Evolutionary conservation across 2,329 filamentous ascomycete species (phyloP), one percentile per base, ranked within the genome.

Genomic region (Colletotrichum chlorophyti): DNA sequence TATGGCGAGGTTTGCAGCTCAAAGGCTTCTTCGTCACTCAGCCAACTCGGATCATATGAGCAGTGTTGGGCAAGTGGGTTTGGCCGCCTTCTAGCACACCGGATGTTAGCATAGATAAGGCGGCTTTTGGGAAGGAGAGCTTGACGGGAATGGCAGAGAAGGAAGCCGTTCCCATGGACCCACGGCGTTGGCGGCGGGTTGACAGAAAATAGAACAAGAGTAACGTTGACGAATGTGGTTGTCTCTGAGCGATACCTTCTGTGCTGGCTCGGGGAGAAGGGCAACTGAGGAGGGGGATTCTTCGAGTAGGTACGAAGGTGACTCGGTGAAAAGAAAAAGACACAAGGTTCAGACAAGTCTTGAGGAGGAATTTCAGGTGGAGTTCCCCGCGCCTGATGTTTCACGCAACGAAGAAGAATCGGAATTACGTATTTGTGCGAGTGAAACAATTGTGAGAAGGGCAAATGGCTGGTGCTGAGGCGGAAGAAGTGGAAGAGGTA

Each of bases 1-100:
- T 55, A 38, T 64, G 72, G 74, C 50, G 63, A 63, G 29, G 68
- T 47, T 49, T n/a, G 23, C 11, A 40, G 24, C 19, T 50, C 14
- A 27, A 32, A n/a, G 15, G n/a, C n/a, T n/a, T 29, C 6, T 42
- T 24, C 14, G 26, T 55, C 42, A 38, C 51, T 59, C 38, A 19
- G 51, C 37, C 55, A 59, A 55, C 43, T 50, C 55, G 32, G n/a
- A 45, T 38, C 24, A 19, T 29, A 21, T 31, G 26, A 42, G 15
- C 23, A 58, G 34, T n/a, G 42, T 40, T 29, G 34, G 29, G 35
- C 35, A 24, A 35, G 45, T 19, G 40, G 19, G 19, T 21, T 24
- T 26, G 26, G 23, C 40, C 19, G 15, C 15, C 41, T 46, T 55
- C 45, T 52, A 40, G 9, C 10, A 52, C 40, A 17, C 26, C 19